Percentiles rank a stretch among this genome's conserved stretches.
These are phyloP conservation scores for Marchantia polymorpha DNA, from an alignment of 225 moss, liverwort and hornwort genomes.

Conservation along the genomic window DNA sequence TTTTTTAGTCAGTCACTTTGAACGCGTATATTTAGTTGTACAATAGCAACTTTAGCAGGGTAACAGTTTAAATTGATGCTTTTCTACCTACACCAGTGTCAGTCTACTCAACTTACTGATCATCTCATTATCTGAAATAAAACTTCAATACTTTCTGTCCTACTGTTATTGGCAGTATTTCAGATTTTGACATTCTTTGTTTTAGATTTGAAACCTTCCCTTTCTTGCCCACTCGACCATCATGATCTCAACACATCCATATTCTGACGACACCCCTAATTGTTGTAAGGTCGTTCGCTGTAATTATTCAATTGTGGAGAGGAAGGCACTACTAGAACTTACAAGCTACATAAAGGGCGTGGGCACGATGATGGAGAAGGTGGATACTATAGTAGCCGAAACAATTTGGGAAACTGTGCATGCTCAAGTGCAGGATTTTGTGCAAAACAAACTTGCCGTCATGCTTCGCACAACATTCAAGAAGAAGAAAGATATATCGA, in stretches of 20 bases:
- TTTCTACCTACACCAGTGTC: no score
- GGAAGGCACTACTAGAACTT: slow-evolving; percentile 76
- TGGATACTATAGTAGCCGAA: slow-evolving; percentile 81
- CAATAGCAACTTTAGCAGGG: no score
- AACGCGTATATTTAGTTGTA: no score
- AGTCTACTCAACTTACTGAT: no score
- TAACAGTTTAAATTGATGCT: no score
- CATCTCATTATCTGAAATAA: no score
- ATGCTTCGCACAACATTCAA: slow-evolving; percentile 90
- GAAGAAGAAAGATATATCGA: slow-evolving; percentile 80
- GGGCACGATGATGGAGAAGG: slow-evolving; percentile 94
- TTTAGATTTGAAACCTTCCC: no score
- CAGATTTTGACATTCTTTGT: no score
- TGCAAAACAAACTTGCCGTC: slow-evolving; percentile 72
- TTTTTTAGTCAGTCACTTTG: background rate
- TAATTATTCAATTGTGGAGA: slow-evolving; percentile 75
- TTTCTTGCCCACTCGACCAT: no score
- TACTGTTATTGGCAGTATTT: no score
- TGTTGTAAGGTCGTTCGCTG: slow-evolving; percentile 75
- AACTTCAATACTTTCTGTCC: no score
- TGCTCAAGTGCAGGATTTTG: slow-evolving; percentile 82
- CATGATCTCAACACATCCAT: no score
- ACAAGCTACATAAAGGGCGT: slow-evolving; percentile 90
- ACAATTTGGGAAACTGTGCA: slow-evolving; percentile 90
- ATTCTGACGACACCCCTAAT: background rate